A percentile compares a stretch with the other conserved stretches of the same genome.
These are phyloP conservation scores for Fraxinus paxiana DNA, from an alignment of 305 asterid species.

Conservation along the genomic window DNA sequence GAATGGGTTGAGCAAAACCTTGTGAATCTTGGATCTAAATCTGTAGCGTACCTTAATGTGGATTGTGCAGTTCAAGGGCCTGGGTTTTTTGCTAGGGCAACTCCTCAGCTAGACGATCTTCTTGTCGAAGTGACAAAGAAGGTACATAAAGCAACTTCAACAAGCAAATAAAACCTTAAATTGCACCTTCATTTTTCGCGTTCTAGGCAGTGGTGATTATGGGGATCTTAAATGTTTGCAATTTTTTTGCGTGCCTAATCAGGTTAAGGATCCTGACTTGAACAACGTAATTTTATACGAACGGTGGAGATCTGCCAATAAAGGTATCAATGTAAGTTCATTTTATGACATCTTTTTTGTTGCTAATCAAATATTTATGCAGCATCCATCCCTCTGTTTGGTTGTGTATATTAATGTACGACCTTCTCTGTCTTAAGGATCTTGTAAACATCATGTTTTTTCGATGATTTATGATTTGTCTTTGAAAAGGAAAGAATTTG, in stretches of 20 bases:
- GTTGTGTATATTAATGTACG: neutral
- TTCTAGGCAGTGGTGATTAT: neutral
- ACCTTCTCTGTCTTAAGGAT: neutral
- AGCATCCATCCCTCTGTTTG: neutral
- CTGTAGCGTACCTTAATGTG: constrained; percentile 83
- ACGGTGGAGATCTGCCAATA: constrained; percentile 48
- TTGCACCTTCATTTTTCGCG: constrained; percentile 10
- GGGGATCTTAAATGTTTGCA: constrained; percentile 8
- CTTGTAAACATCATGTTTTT: neutral
- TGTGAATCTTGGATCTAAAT: constrained; percentile 67
- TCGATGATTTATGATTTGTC: neutral
- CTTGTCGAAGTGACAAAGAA: constrained; percentile 66
- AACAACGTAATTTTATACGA: constrained; percentile 45
- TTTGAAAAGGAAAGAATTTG: neutral
- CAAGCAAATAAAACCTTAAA: constrained; percentile 6
- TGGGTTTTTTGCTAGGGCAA: constrained; percentile 71
- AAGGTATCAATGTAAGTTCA: constrained; percentile 50
- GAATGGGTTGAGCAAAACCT: constrained; percentile 97
- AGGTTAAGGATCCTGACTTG: constrained; percentile 85
- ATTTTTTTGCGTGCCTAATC: constrained; percentile 26
- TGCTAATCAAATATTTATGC: constrained; percentile 6
- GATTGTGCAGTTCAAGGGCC: constrained; percentile 98
- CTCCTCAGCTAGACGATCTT: constrained; percentile 93
- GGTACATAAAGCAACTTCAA: constrained; percentile 36
- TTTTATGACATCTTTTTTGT: neutral